Evolutionary conservation across 345 rosid species (phyloP).

Genomic region (Hirschfeldia incana): DNA sequence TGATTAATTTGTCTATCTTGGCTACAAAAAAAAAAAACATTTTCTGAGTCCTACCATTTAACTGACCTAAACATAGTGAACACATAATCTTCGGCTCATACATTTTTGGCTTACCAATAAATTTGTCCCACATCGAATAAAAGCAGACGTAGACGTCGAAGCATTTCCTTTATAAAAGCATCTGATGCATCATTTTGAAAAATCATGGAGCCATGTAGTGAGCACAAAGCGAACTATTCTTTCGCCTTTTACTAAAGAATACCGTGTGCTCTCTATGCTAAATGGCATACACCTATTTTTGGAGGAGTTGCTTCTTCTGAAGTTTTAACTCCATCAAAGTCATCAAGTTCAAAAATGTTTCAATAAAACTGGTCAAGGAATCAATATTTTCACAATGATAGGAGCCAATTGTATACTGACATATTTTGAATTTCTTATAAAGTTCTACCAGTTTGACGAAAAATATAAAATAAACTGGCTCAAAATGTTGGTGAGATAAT

Average conservation of each 20-base stretch:
- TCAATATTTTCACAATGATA: too few relatives aligned
- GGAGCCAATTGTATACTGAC: too few relatives aligned
- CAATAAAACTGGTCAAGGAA: background rate
- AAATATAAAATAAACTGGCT: too few relatives aligned
- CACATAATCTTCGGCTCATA: too few relatives aligned
- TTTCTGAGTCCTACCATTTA: too few relatives aligned
- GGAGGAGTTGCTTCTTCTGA: conserved; percentile 19
- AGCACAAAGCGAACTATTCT: conserved; percentile 42
- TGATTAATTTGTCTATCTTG: too few relatives aligned
- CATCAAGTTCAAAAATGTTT: background rate
- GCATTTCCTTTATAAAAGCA: background rate
- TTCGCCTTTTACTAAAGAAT: conserved; percentile 44
- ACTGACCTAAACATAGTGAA: too few relatives aligned
- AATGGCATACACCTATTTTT: conserved; percentile 43
- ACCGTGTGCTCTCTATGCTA: conserved; percentile 33
- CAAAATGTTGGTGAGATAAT: too few relatives aligned
- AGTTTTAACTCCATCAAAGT: background rate
- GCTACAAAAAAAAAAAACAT: too few relatives aligned
- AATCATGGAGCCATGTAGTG: conserved; percentile 21
- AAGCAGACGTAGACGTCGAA: background rate
- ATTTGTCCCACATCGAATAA: background rate
- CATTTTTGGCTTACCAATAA: background rate
- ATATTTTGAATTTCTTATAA: too few relatives aligned
- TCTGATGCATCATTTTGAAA: background rate
- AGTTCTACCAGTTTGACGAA: too few relatives aligned